phyloP scores from a whole-genome alignment of 2,329 filamentous ascomycete genomes.

The Capronia coronata region DNA sequence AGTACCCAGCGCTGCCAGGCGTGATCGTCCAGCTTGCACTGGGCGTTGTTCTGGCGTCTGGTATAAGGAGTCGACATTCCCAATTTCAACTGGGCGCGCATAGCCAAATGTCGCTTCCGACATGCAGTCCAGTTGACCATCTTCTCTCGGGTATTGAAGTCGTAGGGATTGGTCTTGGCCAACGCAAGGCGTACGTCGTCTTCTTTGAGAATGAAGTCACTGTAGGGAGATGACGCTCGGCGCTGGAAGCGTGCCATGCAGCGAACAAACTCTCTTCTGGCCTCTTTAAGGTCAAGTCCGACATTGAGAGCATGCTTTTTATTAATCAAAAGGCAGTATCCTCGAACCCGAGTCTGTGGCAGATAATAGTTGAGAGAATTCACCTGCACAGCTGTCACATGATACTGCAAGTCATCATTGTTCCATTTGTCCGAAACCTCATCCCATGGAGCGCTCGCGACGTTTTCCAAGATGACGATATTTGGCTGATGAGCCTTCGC shows the following conservation, averaged over 20 bases:
- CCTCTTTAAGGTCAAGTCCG: slow-evolving; percentile 22
- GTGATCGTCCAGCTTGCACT: slow-evolving; percentile 50
- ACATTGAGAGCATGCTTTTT: slow-evolving; percentile 27
- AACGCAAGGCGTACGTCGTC: slow-evolving; percentile 48
- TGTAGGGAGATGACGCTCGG: slow-evolving; percentile 55
- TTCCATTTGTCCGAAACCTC: slow-evolving; percentile 43
- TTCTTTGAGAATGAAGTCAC: slow-evolving; percentile 53
- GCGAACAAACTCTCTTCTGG: slow-evolving; percentile 41
- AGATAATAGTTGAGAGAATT: slow-evolving; percentile 69
- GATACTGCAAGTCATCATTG: slow-evolving; percentile 47
- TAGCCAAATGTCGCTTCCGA: slow-evolving; percentile 53
- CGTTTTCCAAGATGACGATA: slow-evolving; percentile 68
- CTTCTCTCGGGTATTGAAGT: slow-evolving; percentile 35
- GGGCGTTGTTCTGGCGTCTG: slow-evolving; percentile 51
- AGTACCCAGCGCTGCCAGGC: slow-evolving; percentile 48
- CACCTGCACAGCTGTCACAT: slow-evolving; percentile 43
- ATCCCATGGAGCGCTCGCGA: slow-evolving; percentile 55
- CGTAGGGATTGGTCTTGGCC: slow-evolving; percentile 14
- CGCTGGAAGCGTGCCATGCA: slow-evolving; percentile 47
- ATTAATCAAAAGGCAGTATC: slow-evolving; percentile 55
- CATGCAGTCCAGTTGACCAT: slow-evolving; percentile 51
- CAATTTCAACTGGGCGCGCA: slow-evolving; percentile 46
- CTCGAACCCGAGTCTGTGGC: slow-evolving; percentile 60
- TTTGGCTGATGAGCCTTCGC: slow-evolving; percentile 50
- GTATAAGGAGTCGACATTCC: slow-evolving; percentile 55